phyloP scores from a whole-genome alignment of 352 stramenopile genomes.

The Globisporangium takayamanum region DNA sequence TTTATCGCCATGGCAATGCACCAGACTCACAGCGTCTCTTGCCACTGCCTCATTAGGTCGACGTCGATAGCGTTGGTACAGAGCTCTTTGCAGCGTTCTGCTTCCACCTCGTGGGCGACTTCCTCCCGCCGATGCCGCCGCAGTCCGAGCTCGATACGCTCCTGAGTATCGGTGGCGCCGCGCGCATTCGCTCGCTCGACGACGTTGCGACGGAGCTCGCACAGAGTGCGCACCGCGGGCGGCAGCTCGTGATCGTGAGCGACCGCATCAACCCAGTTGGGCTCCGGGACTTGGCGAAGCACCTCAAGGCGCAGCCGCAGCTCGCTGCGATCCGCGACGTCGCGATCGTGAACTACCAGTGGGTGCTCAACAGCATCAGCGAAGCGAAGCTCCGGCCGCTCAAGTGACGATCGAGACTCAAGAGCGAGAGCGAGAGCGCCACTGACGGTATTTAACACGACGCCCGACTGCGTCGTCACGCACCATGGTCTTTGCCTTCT shows the following conservation, averaged over 20 bases:
- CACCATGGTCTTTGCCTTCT: not conserved
- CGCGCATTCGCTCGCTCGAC: conserved; percentile 42
- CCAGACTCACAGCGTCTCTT: too few relatives aligned
- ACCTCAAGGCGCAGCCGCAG: conserved; percentile 34
- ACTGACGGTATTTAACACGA: not conserved
- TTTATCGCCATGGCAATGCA: not conserved
- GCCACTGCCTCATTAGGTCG: conserved; percentile 10
- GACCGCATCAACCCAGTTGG: conserved; percentile 68
- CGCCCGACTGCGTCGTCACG: too few relatives aligned
- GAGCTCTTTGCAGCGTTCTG: conserved; percentile 64
- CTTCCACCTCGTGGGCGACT: conserved; percentile 71
- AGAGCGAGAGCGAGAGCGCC: not conserved
- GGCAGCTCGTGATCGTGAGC: conserved; percentile 62
- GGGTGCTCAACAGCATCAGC: conserved; percentile 84
- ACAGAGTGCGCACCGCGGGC: conserved; percentile 36
- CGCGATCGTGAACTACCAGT: conserved; percentile 78
- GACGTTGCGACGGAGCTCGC: conserved; percentile 46
- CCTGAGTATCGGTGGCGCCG: conserved; percentile 57
- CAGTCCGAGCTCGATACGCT: conserved; percentile 59
- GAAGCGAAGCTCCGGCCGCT: conserved; percentile 54
- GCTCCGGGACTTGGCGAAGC: conserved; percentile 31
- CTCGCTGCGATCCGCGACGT: conserved; percentile 30
- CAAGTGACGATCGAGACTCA: conserved; percentile 7
- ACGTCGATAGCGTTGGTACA: conserved; percentile 38
- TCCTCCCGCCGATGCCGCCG: conserved; percentile 69